Percentiles rank a stretch among this genome's conserved stretches.
phyloP scores from a whole-genome alignment of 2,329 filamentous ascomycete species.

The Exophiala mesophila region DNA sequence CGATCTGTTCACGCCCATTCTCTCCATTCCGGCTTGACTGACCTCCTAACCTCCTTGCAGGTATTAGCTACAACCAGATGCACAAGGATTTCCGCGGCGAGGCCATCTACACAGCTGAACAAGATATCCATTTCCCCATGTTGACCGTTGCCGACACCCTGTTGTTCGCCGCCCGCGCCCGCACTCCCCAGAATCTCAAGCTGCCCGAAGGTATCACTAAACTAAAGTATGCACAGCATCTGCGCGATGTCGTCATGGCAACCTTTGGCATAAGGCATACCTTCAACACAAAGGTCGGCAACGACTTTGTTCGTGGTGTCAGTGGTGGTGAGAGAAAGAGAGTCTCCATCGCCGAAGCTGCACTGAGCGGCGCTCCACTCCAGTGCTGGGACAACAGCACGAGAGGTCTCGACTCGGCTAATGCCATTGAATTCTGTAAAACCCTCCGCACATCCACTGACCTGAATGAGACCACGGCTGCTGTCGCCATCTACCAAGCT shows the following conservation, averaged over 20 bases:
- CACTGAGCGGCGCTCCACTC: slow-evolving; percentile 42
- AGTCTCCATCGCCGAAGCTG: slow-evolving; percentile 55
- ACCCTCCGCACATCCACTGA: slow-evolving; percentile 49
- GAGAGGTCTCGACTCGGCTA: slow-evolving; percentile 51
- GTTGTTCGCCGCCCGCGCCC: slow-evolving; percentile 51
- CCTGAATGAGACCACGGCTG: slow-evolving; percentile 45
- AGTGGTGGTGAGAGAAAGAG: slow-evolving; percentile 59
- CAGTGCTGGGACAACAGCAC: slow-evolving; percentile 47
- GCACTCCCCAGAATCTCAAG: slow-evolving; percentile 41
- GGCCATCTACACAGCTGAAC: slow-evolving; percentile 80
- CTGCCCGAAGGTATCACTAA: slow-evolving; percentile 36
- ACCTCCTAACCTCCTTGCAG: slow-evolving; percentile 29
- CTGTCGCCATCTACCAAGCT: slow-evolving; percentile 56
- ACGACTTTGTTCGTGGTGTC: slow-evolving; percentile 58
- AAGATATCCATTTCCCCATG: slow-evolving; percentile 75
- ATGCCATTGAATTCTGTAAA: slow-evolving; percentile 55
- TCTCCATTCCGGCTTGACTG: neutral
- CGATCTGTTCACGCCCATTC: too few species aligned
- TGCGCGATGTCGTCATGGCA: slow-evolving; percentile 44
- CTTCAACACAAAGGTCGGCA: slow-evolving; percentile 44
- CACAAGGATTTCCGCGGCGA: slow-evolving; percentile 72
- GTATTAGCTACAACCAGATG: slow-evolving; percentile 66
- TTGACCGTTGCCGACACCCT: slow-evolving; percentile 74
- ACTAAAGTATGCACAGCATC: slow-evolving; percentile 39
- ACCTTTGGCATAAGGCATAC: slow-evolving; percentile 49